These are phyloP conservation scores for Mollisiaceae sp. DNA, from an alignment of 2,329 filamentous ascomycete genomes.

Conservation along the genomic window DNA sequence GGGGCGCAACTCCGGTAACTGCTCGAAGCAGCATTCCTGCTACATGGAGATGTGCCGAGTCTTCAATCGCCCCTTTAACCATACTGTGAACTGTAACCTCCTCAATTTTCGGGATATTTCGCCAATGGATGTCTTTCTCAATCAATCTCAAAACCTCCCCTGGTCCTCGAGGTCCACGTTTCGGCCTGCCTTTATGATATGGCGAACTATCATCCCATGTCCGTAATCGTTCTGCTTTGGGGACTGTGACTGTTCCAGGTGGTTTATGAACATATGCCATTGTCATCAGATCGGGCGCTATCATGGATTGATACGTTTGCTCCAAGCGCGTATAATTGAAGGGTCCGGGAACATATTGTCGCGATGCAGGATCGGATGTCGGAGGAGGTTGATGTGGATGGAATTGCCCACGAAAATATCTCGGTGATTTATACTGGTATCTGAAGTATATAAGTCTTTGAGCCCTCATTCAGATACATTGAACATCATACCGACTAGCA, in stretches of 20 bases:
- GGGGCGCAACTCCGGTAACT: conserved; percentile 78
- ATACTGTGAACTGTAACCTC: conserved; percentile 82
- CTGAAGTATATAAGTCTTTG: conserved; percentile 50
- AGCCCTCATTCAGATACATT: background rate
- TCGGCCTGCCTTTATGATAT: conserved; percentile 90
- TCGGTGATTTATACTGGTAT: conserved; percentile 94
- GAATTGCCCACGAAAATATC: conserved; percentile 91
- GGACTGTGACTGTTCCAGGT: conserved; percentile 69
- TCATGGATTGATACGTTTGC: conserved; percentile 87
- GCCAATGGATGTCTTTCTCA: conserved; percentile 77
- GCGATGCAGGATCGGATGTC: conserved; percentile 83
- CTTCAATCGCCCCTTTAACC: conserved; percentile 69
- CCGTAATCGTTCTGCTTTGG: conserved; percentile 70
- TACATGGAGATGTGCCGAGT: conserved; percentile 78
- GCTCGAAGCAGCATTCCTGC: conserved; percentile 84
- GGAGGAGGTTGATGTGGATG: conserved; percentile 92
- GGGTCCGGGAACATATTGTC: conserved; percentile 87
- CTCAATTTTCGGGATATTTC: conserved; percentile 82
- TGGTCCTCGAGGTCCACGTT: conserved; percentile 79
- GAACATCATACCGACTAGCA: conserved; percentile 45
- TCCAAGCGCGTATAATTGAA: conserved; percentile 87
- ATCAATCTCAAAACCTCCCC: conserved; percentile 72
- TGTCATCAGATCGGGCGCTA: conserved; percentile 86
- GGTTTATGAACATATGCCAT: conserved; percentile 86
- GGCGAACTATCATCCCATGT: conserved; percentile 89